These are phyloP conservation scores for Suhomyces canberraensis DNA, from an alignment of 805 yeast genomes.

Conservation along the genomic window DNA sequence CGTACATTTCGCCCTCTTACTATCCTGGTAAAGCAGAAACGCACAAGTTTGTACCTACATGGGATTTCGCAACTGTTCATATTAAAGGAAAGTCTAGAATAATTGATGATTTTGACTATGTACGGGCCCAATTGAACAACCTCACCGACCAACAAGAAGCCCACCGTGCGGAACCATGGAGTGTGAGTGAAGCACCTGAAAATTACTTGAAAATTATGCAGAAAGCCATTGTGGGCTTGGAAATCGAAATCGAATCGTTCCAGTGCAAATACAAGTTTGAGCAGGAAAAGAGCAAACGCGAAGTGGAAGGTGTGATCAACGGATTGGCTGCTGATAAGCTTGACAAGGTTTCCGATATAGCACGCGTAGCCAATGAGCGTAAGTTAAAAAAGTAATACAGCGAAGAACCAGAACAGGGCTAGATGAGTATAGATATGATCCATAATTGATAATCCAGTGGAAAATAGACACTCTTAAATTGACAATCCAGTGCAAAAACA, in stretches of 20 bases:
- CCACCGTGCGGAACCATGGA: conserved; percentile 46
- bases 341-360: conserved; percentile 27
- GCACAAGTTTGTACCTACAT: conserved; percentile 66
- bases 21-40: conserved; percentile 54
- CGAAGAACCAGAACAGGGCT: too few species aligned
- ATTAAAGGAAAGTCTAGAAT: conserved; percentile 49
- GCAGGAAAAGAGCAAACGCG: conserved; percentile 44
- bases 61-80: conserved; percentile 62
- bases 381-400: not conserved
- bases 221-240: conserved; percentile 54
- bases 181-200: conserved; percentile 55
- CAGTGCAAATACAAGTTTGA: conserved; percentile 59
- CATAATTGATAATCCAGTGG: too few species aligned
- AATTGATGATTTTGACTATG: conserved; percentile 44
- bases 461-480: too few species aligned
- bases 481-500: too few species aligned
- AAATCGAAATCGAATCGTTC: conserved; percentile 44
- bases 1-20: conserved; percentile 59
- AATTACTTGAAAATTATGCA: conserved; percentile 39
- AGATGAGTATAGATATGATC: too few species aligned
- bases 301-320: conserved; percentile 50
- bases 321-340: conserved; percentile 42
- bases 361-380: conserved; percentile 12
- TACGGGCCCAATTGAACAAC: conserved; percentile 40
- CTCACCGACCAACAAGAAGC: conserved; percentile 49